Evolutionary conservation across 2,329 filamentous ascomycete genomes (phyloP).

Genomic region (Penicillium sp.): DNA sequence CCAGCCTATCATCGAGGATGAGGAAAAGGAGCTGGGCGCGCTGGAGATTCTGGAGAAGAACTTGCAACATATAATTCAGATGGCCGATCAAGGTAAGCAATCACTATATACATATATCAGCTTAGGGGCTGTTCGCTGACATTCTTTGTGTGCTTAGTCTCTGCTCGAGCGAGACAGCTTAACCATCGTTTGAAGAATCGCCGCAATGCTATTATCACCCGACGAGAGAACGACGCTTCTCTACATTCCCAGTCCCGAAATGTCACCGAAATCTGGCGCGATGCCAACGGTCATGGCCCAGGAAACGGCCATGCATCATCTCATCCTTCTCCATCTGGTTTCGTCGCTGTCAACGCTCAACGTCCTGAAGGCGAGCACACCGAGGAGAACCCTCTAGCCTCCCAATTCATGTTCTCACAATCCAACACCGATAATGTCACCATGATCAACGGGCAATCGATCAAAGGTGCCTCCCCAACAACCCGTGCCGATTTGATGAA

Average conservation of each 20-base stretch:
- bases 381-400: slow-evolving; percentile 27
- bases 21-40: slow-evolving; percentile 73
- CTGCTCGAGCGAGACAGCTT: slow-evolving; percentile 64
- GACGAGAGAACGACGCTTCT: slow-evolving; percentile 44
- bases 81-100: slow-evolving; percentile 61
- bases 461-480: slow-evolving; percentile 48
- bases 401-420: slow-evolving; percentile 36
- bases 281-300: slow-evolving; percentile 25
- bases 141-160: slow-evolving; percentile 39
- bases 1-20: slow-evolving; percentile 74
- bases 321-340: slow-evolving; percentile 45
- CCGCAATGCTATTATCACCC: slow-evolving; percentile 60
- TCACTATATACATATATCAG: not conserved
- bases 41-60: slow-evolving; percentile 76
- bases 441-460: slow-evolving; percentile 41
- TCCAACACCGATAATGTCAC: slow-evolving; percentile 38
- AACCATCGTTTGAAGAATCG: slow-evolving; percentile 71
- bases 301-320: slow-evolving; percentile 20
- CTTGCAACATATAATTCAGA: slow-evolving; percentile 65
- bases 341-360: slow-evolving; percentile 52
- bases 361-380: slow-evolving; percentile 31
- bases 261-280: slow-evolving; percentile 33
- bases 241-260: slow-evolving; percentile 27
- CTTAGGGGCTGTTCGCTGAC: not conserved
- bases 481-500: slow-evolving; percentile 54